Base-by-base conservation (phyloP, 768 basidiomycete species). In the Termitomyces sp. region DNA sequence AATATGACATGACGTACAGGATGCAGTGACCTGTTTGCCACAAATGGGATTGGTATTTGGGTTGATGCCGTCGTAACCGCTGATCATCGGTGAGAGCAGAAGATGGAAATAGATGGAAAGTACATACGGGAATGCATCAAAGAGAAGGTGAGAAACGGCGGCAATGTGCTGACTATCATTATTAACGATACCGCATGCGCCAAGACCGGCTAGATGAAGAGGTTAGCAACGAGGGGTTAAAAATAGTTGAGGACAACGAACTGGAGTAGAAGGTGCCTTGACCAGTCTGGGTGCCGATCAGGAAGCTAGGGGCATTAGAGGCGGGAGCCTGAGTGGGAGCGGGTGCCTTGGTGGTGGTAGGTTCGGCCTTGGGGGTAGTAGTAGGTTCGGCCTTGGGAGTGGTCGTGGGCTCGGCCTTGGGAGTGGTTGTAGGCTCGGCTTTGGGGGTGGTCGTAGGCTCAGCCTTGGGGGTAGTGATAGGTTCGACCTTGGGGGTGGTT, bases 21-120 rank as follows among this genome's bases (percentile, higher is more conserved):
- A 68, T 15, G 72, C 78, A 8, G 59, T 68, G 57, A 89, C 73
- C 57, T 74, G 65, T 67, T 73, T 79, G 65, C 75, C 74, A 70
- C 92, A 94, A 58, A 94, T 71, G 38, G 92, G 90, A 76, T 94
- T 92, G 59, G 64, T 68, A 72, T 93, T 94, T 32, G 91, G 88
- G 77, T 94, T 84, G 6, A 54, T 77, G 31, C 81, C 80, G 17
- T 72, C 56, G 69, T 85, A 88, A 10, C 78, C 82, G 49, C 88
- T 91, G 60, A 56, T 43, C 42, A 57, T 48, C 17, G 12, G 31
- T 59, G 25, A 60, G n/a, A 58, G 49, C 42, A 43, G 2, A 37
- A 52, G 47, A 51, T 6, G 5, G 5, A 43, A 46, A 20, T 49
- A 50, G 31, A 43, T 11, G 34, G 32, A 51, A 53, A 57, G 51